Percentiles rank a stretch among this genome's conserved stretches.
Conservation (phyloP, 805 yeast genomes). For the Wickerhamiella alocasiicola region DNA sequence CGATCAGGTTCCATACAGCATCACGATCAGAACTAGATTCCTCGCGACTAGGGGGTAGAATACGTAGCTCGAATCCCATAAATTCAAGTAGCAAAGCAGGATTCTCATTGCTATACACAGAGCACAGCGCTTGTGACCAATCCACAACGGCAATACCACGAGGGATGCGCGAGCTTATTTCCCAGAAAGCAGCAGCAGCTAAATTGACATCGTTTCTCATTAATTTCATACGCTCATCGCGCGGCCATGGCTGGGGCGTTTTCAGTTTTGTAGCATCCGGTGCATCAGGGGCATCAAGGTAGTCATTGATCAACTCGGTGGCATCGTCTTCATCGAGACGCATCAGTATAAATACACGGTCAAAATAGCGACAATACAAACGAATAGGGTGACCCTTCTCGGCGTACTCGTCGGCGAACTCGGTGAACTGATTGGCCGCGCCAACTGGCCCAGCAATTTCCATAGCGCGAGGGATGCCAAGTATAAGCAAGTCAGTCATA, state of each 20-base stretch:
- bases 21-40: slow-evolving; percentile 49
- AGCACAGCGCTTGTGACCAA: slow-evolving; percentile 73
- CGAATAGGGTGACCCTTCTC: slow-evolving; percentile 68
- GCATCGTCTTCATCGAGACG: slow-evolving; percentile 64
- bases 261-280: slow-evolving; percentile 85
- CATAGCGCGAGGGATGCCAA: slow-evolving; percentile 77
- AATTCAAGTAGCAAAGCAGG: slow-evolving; percentile 78
- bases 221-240: slow-evolving; percentile 79
- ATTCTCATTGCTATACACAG: slow-evolving; percentile 83
- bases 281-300: slow-evolving; percentile 74
- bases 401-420: slow-evolving; percentile 44
- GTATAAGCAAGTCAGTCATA: slow-evolving; percentile 62
- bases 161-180: slow-evolving; percentile 69
- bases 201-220: slow-evolving; percentile 84
- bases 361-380: slow-evolving; percentile 70
- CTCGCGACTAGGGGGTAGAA: slow-evolving; percentile 59
- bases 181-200: slow-evolving; percentile 91
- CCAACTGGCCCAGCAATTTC: slow-evolving; percentile 71
- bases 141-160: slow-evolving; percentile 53
- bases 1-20: slow-evolving; percentile 82
- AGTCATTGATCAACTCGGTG: slow-evolving; percentile 61
- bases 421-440: slow-evolving; percentile 65
- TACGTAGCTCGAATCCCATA: slow-evolving; percentile 92
- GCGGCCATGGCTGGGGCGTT: slow-evolving; percentile 89
- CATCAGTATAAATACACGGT: slow-evolving; percentile 67